phyloP scores from a whole-genome alignment of 2,329 filamentous ascomycete genomes.

The Ascochyta pisi region DNA sequence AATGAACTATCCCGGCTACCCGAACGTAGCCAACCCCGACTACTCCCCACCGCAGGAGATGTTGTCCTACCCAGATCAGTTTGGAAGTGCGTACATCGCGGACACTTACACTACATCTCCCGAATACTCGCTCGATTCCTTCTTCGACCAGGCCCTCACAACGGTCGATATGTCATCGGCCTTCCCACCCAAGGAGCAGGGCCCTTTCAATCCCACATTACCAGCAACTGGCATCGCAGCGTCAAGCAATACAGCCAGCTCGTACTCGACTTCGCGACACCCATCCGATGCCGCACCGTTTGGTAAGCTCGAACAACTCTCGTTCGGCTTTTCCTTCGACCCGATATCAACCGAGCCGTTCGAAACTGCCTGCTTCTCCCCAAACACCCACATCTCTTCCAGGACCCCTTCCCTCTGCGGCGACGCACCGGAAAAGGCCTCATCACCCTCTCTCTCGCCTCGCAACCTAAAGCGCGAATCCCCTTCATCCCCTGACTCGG shows the following conservation, averaged over 20 bases:
- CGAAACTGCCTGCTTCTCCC: conserved; percentile 27
- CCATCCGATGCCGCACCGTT: conserved; percentile 30
- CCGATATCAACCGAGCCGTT: conserved; percentile 21
- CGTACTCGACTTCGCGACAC: conserved; percentile 21
- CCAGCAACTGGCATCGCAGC: conserved; percentile 23
- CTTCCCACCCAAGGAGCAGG: conserved; percentile 26
- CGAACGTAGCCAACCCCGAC: conserved; percentile 33
- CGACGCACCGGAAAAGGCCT: conserved; percentile 31
- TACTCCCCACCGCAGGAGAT: conserved; percentile 33
- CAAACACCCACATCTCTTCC: conserved; percentile 27
- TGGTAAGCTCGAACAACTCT: conserved; percentile 27
- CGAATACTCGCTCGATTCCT: conserved; percentile 36
- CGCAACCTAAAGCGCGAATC: conserved; percentile 41
- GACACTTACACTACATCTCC: conserved; percentile 32
- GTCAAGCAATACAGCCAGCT: conserved; percentile 16
- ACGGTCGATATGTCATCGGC: conserved; percentile 28
- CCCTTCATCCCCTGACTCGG: conserved; percentile 26
- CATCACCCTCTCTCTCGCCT: conserved; percentile 38
- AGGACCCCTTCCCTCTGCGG: conserved; percentile 45
- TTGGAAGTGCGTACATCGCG: conserved; percentile 35
- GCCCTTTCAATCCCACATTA: conserved; percentile 24
- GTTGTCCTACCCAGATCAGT: conserved; percentile 31
- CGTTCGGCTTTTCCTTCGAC: conserved; percentile 30
- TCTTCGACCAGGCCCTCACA: conserved; percentile 39
- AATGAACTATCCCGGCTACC: conserved; percentile 36